Evolutionary conservation across 1,284 basidiomycete genomes (phyloP).

Genomic region (Sanghuangporus weigelae): DNA sequence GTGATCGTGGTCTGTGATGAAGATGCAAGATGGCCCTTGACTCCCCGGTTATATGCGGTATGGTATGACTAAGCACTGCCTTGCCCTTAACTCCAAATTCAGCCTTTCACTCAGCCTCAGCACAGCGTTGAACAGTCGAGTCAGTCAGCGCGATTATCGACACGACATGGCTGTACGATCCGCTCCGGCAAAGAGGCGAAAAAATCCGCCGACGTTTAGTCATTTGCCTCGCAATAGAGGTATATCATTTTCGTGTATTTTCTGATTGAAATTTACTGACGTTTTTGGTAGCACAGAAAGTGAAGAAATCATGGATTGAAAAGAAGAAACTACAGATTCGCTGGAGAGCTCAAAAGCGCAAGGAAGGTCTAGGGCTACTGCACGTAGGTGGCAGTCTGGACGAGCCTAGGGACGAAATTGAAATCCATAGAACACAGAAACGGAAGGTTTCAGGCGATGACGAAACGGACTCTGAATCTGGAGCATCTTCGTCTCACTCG

Average conservation of each 20-base stretch:
- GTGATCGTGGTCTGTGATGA: background rate
- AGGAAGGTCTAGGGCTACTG: conserved; percentile 36
- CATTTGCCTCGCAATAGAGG: conserved; percentile 62
- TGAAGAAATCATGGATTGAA: conserved; percentile 71
- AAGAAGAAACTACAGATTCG: conserved; percentile 68
- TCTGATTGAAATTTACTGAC: background rate
- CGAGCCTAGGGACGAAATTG: background rate
- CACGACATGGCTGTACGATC: background rate
- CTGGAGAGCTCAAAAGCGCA: conserved; percentile 73
- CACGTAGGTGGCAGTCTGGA: background rate
- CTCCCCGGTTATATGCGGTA: background rate
- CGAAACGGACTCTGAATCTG: background rate
- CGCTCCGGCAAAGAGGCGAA: conserved; percentile 36
- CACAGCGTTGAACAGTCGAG: background rate
- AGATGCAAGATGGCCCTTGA: background rate
- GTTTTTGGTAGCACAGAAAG: conserved; percentile 49
- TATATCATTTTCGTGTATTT: conserved; percentile 23
- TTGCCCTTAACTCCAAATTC: background rate
- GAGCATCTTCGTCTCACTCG: background rate
- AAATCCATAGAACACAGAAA: background rate
- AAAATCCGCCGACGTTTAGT: conserved; percentile 62
- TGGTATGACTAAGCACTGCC: background rate
- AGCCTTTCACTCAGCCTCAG: background rate
- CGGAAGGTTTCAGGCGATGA: background rate
- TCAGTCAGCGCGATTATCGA: background rate